These are phyloP conservation scores for Taphrina pruni DNA, from an alignment of 1,139 yeast species.

Conservation along the genomic window DNA sequence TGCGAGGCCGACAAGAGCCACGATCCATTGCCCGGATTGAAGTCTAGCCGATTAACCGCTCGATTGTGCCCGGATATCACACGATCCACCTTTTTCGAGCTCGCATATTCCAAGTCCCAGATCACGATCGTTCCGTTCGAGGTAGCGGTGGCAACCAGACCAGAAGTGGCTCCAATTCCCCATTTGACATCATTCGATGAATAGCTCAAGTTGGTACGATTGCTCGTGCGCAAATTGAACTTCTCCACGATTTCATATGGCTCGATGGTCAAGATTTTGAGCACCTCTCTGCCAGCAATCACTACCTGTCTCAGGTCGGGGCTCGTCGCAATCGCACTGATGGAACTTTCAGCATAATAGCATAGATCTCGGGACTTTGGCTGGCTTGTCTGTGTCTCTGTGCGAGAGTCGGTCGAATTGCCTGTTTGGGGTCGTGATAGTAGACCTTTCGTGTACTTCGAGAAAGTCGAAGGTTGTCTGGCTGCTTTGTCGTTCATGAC, in stretches of 20 bases:
- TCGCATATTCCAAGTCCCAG: conserved; percentile 43
- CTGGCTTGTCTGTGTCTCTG: background rate
- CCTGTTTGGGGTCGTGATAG: conserved; percentile 19
- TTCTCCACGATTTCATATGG: conserved; percentile 44
- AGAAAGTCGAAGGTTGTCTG: conserved; percentile 16
- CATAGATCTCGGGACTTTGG: conserved; percentile 5
- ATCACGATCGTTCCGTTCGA: conserved; percentile 45
- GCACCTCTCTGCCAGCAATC: conserved; percentile 45
- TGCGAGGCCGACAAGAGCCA: conserved; percentile 82
- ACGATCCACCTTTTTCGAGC: conserved; percentile 31
- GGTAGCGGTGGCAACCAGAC: conserved; percentile 46
- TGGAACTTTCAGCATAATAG: conserved; percentile 23
- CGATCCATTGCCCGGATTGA: conserved; percentile 63
- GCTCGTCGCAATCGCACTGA: conserved; percentile 35
- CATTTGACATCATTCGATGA: conserved; percentile 51
- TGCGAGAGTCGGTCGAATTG: background rate
- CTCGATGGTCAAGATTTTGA: conserved; percentile 49
- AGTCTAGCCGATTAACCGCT: conserved; percentile 80
- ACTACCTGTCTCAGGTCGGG: conserved; percentile 29
- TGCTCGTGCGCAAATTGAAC: conserved; percentile 45
- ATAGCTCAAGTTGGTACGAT: conserved; percentile 45
- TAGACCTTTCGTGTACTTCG: conserved; percentile 26
- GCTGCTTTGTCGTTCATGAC: conserved; percentile 17
- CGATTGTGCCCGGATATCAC: conserved; percentile 71
- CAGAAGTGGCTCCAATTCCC: conserved; percentile 50